These are phyloP conservation scores for Cryptococcus jaspeensis DNA, from an alignment of 1,284 basidiomycete species.

Conservation along the genomic window DNA sequence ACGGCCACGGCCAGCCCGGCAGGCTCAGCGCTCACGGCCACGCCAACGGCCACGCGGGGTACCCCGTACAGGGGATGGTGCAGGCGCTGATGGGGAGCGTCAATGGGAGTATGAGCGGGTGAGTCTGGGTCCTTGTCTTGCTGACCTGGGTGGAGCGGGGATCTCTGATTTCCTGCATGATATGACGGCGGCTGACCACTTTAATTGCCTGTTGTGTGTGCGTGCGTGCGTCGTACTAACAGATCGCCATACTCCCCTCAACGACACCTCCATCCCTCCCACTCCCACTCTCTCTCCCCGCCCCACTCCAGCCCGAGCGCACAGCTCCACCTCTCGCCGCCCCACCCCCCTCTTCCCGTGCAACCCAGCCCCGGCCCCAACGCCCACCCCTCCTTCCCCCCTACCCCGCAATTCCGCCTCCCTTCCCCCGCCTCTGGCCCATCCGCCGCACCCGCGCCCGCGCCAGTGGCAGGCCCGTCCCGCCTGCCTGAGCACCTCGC, in stretches of 20 bases:
- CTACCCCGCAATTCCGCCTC: neutral
- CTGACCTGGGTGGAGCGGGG: too few relatives aligned
- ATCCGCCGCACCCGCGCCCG: constrained; percentile 4
- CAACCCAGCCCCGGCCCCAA: neutral
- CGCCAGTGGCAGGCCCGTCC: constrained; percentile 7
- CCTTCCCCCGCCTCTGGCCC: neutral
- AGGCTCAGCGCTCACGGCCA: constrained; percentile 10
- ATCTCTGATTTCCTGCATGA: too few relatives aligned
- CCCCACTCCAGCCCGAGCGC: neutral
- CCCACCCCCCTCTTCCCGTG: neutral
- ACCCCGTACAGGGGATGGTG: constrained; percentile 27
- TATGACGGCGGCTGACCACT: too few relatives aligned
- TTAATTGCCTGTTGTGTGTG: too few relatives aligned
- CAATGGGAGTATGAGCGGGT: constrained; percentile 18
- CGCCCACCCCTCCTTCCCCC: neutral
- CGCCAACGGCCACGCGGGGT: neutral
- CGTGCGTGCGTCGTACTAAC: neutral
- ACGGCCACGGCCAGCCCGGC: constrained; percentile 4
- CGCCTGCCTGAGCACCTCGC: constrained; percentile 5
- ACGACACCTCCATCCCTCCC: too few relatives aligned
- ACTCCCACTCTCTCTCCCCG: too few relatives aligned
- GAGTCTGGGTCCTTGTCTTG: neutral
- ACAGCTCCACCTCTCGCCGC: neutral
- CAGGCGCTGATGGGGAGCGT: constrained; percentile 30
- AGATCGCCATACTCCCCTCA: neutral